Percentiles rank a stretch among this genome's conserved stretches.
Conservation (phyloP, 179 eudicot species). For the Beta corolliflora region DNA sequence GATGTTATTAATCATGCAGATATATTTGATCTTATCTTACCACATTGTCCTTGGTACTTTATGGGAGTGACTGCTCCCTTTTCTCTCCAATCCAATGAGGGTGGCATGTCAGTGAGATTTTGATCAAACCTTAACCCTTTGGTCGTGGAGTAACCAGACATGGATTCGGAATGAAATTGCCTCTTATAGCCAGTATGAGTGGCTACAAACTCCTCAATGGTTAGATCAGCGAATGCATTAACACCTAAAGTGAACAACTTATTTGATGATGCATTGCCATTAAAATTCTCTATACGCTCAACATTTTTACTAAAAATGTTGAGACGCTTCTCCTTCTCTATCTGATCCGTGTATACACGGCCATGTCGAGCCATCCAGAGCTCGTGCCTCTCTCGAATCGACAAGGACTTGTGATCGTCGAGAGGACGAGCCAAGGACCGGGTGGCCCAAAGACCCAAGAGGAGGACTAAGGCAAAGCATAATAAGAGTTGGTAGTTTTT, state of each 20-base stretch:
- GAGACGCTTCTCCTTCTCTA: constrained; percentile 30
- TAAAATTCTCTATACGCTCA: constrained; percentile 37
- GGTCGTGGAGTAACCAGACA: too few relatives aligned
- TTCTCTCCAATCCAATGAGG: constrained; percentile 46
- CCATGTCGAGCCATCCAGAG: constrained; percentile 37
- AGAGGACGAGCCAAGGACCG: constrained; percentile 12
- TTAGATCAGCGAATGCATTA: constrained; percentile 40
- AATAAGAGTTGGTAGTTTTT: background rate
- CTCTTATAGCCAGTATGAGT: constrained; percentile 34
- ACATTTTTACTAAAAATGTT: constrained; percentile 30
- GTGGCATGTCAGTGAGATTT: background rate
- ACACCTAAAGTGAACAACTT: constrained; percentile 30
- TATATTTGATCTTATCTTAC: constrained; percentile 23
- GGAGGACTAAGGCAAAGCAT: constrained; percentile 17
- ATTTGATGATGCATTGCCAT: background rate
- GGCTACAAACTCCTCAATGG: constrained; percentile 38
- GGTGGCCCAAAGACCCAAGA: background rate
- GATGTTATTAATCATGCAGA: too few relatives aligned
- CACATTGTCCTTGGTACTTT: constrained; percentile 46
- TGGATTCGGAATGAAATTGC: background rate
- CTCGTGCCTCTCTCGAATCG: constrained; percentile 29
- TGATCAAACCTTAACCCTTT: background rate
- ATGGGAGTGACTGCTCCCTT: constrained; percentile 44
- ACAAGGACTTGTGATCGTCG: background rate
- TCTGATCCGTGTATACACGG: constrained; percentile 26